Base-by-base conservation (phyloP, 2,329 filamentous ascomycete genomes). In the Nemania sp. region DNA sequence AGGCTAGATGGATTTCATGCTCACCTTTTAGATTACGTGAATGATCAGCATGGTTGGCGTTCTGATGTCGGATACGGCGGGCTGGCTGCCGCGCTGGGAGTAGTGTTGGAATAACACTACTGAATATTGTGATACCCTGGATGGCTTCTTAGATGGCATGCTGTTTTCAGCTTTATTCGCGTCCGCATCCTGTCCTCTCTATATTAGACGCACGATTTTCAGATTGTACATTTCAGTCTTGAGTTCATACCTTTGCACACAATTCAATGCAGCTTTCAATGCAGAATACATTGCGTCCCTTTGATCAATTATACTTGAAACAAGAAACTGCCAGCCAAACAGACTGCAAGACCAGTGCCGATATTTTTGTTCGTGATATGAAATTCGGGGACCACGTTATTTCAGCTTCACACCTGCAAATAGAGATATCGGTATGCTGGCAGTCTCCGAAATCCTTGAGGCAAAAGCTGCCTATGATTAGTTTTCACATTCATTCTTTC, bases 171-270 rank as follows among this genome's bases (percentile, higher is more conserved):
- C 19, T 33, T 24, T 11, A 7, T 41, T 30, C n/a, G 8, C 33
- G 48, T 42, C 34, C 52, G 41, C 53, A 53, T 22, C 31, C 23
- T 49, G 11, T 14, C n/a, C n/a, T 17, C 34, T 37, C 34, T 49
- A 15, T 33, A 49, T 26, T 11, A 7, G 30, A 40, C 23, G n/a
- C 11, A 43, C n/a, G 24, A 8, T 41, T 23, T 17, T 40, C 45
- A 42, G 40, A 41, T 11, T 26, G 33, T 15, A 55, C n/a, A 20
- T 22, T 30, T 22, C 19, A 37, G 3, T n/a, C 17, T 14, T 39
- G 34, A 40, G 24, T 34, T n/a, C 19, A 36, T 19, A 33, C 4
- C 42, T 17, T 39, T 11, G 24, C 39, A 11, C 3, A 12, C n/a
- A 39, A 12, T 22, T n/a, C 5, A n/a, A 26, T 37, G 7, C 22